phyloP scores from a whole-genome alignment of 139 green algal genomes.

The Haematococcus sp. region DNA sequence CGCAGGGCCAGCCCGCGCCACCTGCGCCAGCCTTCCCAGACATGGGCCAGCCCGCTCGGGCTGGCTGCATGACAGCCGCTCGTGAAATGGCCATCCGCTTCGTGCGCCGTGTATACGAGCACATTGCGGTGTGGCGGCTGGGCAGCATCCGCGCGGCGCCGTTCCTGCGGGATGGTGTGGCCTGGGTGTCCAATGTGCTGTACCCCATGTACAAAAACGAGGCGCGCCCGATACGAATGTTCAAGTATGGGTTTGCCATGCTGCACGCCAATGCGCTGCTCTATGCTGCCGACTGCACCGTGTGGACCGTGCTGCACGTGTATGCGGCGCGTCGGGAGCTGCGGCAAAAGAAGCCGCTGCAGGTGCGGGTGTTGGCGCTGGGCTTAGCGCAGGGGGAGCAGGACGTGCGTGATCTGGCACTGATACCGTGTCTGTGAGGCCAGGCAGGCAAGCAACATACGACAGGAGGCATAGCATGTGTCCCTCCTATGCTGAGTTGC shows the following conservation, averaged over 20 bases:
- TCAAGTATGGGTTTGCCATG: slow-evolving; percentile 10
- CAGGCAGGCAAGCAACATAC: not conserved
- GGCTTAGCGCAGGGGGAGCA: slow-evolving; percentile 2
- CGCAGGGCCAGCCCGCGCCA: slow-evolving; percentile 19
- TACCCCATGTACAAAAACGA: not conserved
- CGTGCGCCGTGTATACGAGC: slow-evolving; percentile 20
- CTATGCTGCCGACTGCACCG: slow-evolving; percentile 25
- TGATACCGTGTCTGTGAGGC: not conserved
- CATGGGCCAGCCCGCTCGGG: not conserved
- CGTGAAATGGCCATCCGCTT: slow-evolving; percentile 23
- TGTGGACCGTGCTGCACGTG: slow-evolving; percentile 10
- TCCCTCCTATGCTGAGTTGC: too few species aligned
- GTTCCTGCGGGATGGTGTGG: slow-evolving; percentile 24
- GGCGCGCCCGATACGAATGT: not conserved
- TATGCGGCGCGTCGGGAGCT: not conserved
- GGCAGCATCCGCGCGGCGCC: not conserved
- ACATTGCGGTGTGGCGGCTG: not conserved
- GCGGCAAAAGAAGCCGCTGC: not conserved
- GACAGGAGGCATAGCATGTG: too few species aligned
- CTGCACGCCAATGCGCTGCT: slow-evolving; percentile 16
- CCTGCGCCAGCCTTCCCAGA: slow-evolving; percentile 15
- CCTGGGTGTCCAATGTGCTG: slow-evolving; percentile 30
- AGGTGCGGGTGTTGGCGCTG: not conserved
- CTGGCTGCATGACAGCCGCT: not conserved
- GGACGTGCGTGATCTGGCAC: not conserved